Base-by-base conservation (phyloP, 257 asterid genomes). In the Lantana camara region DNA sequence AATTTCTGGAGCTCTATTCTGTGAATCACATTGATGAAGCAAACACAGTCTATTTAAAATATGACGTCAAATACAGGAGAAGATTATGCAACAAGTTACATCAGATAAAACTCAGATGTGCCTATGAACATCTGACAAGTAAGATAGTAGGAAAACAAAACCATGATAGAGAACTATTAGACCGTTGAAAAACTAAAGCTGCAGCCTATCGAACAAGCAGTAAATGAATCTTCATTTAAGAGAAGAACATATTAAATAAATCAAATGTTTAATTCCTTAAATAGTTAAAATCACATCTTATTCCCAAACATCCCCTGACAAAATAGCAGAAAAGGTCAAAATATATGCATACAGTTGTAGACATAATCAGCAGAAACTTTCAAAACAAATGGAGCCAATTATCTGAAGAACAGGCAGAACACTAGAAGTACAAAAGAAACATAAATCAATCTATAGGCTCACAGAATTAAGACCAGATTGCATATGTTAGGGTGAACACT, bases 241-340 rank as follows among this genome's bases (percentile, higher is more conserved):
- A 44, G 44, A 61, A 61, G 45, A 61, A 61, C 16, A 17, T 3
- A 37, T 45, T 19, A 47, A 48, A 16, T 19, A 15, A 45, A 63
- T 14, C 67, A 49, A 68, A 48, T 46, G 37, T 20, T 69, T 57
- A 9, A 34, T 34, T 46, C 54, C 56, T 55, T 42, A n/a, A n/a
- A n/a, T n/a, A n/a, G n/a, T n/a, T n/a, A n/a, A 19, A 10, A 58
- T 15, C 59, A 15, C 11, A 44, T 23, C 27, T 37, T 29, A 40
- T 27, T 23, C 42, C 49, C 0, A 10, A 27, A 22, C 42, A 12
- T 57, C n/a, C 45, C 53, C 40, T n/a, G 30, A 41, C 34, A 48
- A 4, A 10, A 52, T 40, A 38, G 59, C 40, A 58, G 30, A 50
- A n/a, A n/a, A n/a, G n/a, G n/a, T n/a, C n/a, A n/a, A n/a, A n/a